These are phyloP conservation scores for Myrica gale DNA, from an alignment of 306 rosid species.

Conservation along the genomic window DNA sequence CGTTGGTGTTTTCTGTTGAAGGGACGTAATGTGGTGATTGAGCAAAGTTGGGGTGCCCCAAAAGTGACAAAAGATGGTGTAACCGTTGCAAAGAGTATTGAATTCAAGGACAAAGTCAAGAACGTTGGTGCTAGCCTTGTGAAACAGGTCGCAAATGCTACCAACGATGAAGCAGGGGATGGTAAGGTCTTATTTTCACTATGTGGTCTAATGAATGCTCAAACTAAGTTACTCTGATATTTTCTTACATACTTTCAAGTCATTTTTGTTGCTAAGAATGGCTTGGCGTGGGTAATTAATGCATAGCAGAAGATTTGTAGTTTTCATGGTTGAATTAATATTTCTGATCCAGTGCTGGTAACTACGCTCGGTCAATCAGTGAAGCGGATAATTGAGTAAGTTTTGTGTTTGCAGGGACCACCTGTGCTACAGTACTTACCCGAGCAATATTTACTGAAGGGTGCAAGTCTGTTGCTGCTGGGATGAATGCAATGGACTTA, in stretches of 20 bases:
- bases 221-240: not conserved
- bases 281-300: not conserved
- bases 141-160: slow-evolving; percentile 97
- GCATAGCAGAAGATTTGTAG: not conserved
- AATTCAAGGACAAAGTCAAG: slow-evolving; percentile 83
- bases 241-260: not conserved
- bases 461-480: slow-evolving; percentile 97
- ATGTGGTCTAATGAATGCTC: not conserved
- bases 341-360: not conserved
- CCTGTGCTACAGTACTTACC: slow-evolving; percentile 90
- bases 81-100: slow-evolving; percentile 90
- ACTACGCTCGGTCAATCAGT: not conserved
- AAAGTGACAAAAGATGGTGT: slow-evolving; percentile 97
- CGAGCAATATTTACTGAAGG: slow-evolving; percentile 87
- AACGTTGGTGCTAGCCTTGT: slow-evolving; percentile 94
- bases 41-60: slow-evolving; percentile 91
- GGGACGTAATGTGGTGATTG: slow-evolving; percentile 93
- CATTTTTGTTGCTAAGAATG: not conserved
- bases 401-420: slow-evolving; percentile 66
- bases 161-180: slow-evolving; percentile 90
- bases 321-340: not conserved
- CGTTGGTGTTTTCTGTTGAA: slow-evolving; percentile 30
- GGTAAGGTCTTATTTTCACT: slow-evolving; percentile 45
- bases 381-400: not conserved
- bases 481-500: slow-evolving; percentile 97